Base-by-base conservation (phyloP, 345 rosid species). In the Zanthoxylum bungeanum region DNA sequence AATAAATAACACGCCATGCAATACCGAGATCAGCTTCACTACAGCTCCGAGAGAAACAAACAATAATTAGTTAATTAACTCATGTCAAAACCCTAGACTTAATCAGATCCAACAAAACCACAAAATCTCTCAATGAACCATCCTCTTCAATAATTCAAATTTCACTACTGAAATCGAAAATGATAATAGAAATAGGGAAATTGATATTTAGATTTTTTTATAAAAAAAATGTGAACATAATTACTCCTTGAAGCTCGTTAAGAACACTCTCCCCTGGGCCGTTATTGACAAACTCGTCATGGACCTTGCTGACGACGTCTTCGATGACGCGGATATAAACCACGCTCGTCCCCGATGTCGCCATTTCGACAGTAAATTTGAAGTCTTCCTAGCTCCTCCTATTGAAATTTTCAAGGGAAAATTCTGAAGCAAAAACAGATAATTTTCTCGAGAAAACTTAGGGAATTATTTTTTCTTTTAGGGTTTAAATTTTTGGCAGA, bases 301-400 rank as follows among this genome's bases (percentile, higher is more conserved):
- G 97, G 68, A 89, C 93, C 83, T 96, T 96, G 84, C n/a, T 80
- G 71, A 93, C 81, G 71, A 96, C 98, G 34, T 96, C 98, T 51
- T 89, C 97, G 73, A 96, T 93, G 66, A 93, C 99, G 42, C 91
- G 81, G 79, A 89, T 83, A 82, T 96, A 96, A n/a, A 96, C 92
- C 42, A 78, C 0, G 80, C 90, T 89, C 47, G 97, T 84, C 64
- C 88, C 61, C 33, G 92, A 70, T 49, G 86, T 72, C 76, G 92
- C 81, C 98, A 88, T 34, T 24, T 64, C 30, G 22, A 55, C 17
- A 34, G 56, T 1, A 36, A 64, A 67, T 33, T 31, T 57, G 44
- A 73, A 69, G 44, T 72, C 55, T 63, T 71, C 63, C 63, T 69
- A 40, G 57, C 76, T 69, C 36, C 75, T 61, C 60, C 34, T 34